Conservation (phyloP, 345 rosid species). For the Xanthoceras sorbifolium region DNA sequence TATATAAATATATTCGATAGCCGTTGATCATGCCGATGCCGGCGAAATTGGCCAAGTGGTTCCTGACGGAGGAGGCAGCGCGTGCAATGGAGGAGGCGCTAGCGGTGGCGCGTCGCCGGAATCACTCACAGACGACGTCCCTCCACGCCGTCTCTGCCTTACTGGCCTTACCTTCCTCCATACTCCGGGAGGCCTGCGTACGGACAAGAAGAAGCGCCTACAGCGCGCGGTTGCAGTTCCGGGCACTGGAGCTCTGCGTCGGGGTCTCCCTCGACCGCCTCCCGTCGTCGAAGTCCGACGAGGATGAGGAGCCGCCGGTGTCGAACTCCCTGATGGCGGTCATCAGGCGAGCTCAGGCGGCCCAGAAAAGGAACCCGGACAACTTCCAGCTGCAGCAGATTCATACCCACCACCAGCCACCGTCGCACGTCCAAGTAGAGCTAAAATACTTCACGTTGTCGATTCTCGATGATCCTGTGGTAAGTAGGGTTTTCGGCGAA, state of each 20-base stretch:
- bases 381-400: constrained; percentile 66
- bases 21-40: constrained; percentile 57
- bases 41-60: constrained; percentile 58
- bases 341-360: constrained; percentile 89
- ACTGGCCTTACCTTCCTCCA: constrained; percentile 49
- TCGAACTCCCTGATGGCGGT: constrained; percentile 61
- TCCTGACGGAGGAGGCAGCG: constrained; percentile 66
- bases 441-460: constrained; percentile 55
- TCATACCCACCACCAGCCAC: constrained; percentile 38
- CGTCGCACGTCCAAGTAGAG: constrained; percentile 62
- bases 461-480: constrained; percentile 74
- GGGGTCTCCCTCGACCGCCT: constrained; percentile 67
- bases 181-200: constrained; percentile 64
- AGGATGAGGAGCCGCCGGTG: background rate
- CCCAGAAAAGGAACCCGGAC: constrained; percentile 85
- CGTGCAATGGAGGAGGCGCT: constrained; percentile 70
- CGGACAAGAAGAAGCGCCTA: constrained; percentile 44
- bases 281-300: constrained; percentile 37
- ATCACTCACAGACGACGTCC: constrained; percentile 71
- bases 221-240: constrained; percentile 58
- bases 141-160: constrained; percentile 70
- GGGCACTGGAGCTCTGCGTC: constrained; percentile 62
- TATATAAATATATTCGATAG: background rate
- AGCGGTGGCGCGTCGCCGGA: constrained; percentile 62
- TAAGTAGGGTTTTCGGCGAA: constrained; percentile 63